A percentile compares a stretch with the other conserved stretches of the same genome.
These are phyloP conservation scores for Isatis lusitanica DNA, from an alignment of 441 rosid species.

Conservation along the genomic window DNA sequence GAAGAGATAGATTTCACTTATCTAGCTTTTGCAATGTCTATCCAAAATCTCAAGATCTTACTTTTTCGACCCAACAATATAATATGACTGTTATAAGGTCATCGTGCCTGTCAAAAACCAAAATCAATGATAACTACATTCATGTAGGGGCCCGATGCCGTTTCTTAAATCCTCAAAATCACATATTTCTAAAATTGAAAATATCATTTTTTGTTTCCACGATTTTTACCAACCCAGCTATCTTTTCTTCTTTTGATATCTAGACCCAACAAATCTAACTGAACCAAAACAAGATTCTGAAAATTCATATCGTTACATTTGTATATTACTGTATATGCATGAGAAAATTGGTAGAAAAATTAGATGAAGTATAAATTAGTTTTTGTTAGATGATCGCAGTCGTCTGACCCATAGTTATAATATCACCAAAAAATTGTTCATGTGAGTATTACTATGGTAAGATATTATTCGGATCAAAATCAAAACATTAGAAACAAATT, in stretches of 20 bases:
- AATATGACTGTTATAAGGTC: neutral
- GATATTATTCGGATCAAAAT: neutral
- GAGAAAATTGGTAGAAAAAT: neutral
- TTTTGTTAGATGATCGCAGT: neutral
- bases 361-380: neutral
- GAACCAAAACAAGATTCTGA: neutral
- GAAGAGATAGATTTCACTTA: neutral
- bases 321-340: neutral
- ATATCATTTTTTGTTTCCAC: neutral
- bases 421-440: neutral
- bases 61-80: neutral
- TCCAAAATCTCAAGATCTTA: constrained; percentile 12
- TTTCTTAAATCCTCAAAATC: neutral
- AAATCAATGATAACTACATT: neutral
- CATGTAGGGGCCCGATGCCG: neutral
- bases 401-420: neutral
- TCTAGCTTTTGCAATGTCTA: neutral
- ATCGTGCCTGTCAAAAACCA: neutral
- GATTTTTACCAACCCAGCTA: neutral
- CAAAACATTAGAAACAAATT: no score
- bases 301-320: neutral
- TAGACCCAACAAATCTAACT: neutral
- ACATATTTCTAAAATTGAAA: neutral
- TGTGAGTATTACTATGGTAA: neutral
- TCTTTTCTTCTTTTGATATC: no score